Evolutionary conservation across 768 basidiomycete genomes (phyloP), one percentile per base, ranked within the genome.

Genomic region (Leccinellum luteum): DNA sequence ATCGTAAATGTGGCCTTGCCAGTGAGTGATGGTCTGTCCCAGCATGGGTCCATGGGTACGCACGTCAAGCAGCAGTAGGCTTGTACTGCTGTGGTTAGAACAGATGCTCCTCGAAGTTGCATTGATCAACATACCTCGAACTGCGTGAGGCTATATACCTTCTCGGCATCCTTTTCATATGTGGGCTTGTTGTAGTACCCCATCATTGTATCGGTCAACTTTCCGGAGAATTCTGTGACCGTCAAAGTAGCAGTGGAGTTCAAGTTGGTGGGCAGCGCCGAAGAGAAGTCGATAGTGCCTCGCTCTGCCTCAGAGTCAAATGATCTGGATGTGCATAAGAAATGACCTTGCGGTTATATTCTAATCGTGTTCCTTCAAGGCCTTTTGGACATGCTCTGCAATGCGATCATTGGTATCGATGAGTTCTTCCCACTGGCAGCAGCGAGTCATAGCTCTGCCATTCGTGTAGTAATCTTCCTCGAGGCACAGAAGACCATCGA

Each of bases 21-120:
- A n/a, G n/a, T n/a, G 63, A 95, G 78, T 35, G 84, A 79, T 15
- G 95, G 96, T 68, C 97, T 94, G 68, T 97, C 95, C 91, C 92
- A 96, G 76, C n/a, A n/a, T n/a, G n/a, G n/a, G n/a, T n/a, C n/a
- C 88, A 92, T 25, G 91, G 91, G 71, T 92, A 90, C 6, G 88
- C 84, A 43, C 84, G 81, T 51, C 94, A 79, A 9, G 95, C 94
- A 58, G 86, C 86, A 41, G 91, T 96, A 38, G 94, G 86, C 87
- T 96, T 61, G 15, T 38, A 32, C n/a, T n/a, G n/a, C 9, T 52
- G 15, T 28, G 47, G 47, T 51, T 51, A 59, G 55, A n/a, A 54
- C 48, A 12, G 59, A 38, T 9, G 14, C 10, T 35, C 6, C 6
- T 47, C 34, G 15, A 27, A 30, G 45, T 19, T 7, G 2, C 45